Conservation (phyloP, 768 basidiomycete genomes). For the Agrocybe praecox region DNA sequence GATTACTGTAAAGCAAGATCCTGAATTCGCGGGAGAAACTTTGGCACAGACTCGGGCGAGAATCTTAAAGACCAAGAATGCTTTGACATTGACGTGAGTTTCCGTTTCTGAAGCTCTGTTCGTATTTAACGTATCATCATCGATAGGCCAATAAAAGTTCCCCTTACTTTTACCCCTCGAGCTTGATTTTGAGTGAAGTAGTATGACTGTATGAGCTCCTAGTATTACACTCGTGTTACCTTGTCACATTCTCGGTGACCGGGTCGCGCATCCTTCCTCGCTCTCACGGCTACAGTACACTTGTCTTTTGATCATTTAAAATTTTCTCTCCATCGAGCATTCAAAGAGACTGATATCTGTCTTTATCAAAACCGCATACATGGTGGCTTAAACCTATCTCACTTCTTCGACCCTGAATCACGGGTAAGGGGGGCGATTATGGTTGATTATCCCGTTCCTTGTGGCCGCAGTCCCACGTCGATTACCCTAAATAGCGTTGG, state of each 20-base stretch:
- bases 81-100: conserved; percentile 48
- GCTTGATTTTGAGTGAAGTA: too few species aligned
- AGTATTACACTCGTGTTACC: too few species aligned
- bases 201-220: too few species aligned
- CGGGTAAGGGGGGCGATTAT: background rate
- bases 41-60: conserved; percentile 46
- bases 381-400: background rate
- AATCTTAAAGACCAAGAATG: conserved; percentile 34
- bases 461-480: background rate
- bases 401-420: background rate
- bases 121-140: background rate
- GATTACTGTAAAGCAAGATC: conserved; percentile 51
- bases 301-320: background rate
- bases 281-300: background rate
- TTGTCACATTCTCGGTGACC: background rate
- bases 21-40: conserved; percentile 45
- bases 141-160: conserved; percentile 24
- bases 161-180: conserved; percentile 22
- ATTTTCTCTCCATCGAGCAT: too few species aligned
- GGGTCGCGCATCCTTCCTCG: background rate
- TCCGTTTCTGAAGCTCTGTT: background rate
- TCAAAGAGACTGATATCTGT: too few species aligned
- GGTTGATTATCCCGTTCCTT: background rate
- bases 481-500: background rate
- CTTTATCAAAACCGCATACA: background rate